phyloP scores from a whole-genome alignment of 768 basidiomycete genomes.

The Wakefieldia striispora region DNA sequence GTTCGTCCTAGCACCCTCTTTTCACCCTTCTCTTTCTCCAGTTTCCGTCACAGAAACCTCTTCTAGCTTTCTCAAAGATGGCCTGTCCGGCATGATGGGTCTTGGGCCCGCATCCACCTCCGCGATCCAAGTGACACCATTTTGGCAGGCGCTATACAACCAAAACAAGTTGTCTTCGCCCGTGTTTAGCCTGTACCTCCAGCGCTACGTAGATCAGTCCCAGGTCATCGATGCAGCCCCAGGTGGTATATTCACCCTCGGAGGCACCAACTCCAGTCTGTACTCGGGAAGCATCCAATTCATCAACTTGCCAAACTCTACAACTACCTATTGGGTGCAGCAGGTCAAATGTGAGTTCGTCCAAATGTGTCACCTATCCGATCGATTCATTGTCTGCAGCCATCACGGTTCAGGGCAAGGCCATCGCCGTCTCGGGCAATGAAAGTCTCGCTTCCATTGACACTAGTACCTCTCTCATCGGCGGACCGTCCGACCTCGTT shows the following conservation, averaged over 20 bases:
- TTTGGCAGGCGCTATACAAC: constrained; percentile 59
- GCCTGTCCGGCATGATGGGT: constrained; percentile 71
- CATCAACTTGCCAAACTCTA: constrained; percentile 42
- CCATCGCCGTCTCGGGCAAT: constrained; percentile 43
- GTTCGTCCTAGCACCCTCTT: background rate
- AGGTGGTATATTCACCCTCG: constrained; percentile 73
- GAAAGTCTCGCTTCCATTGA: constrained; percentile 73
- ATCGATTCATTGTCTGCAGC: constrained; percentile 34
- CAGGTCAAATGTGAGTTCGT: constrained; percentile 44
- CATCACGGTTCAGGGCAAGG: constrained; percentile 57
- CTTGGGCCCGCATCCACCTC: constrained; percentile 68
- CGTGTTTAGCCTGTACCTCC: constrained; percentile 66
- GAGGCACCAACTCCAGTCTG: constrained; percentile 57
- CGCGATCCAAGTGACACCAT: constrained; percentile 52
- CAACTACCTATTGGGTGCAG: constrained; percentile 60
- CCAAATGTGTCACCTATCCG: background rate
- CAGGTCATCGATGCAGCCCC: constrained; percentile 38
- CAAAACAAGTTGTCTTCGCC: constrained; percentile 43
- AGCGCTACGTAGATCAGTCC: constrained; percentile 42
- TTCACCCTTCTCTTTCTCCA: constrained; percentile 28
- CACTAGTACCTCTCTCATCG: constrained; percentile 93
- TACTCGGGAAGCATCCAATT: constrained; percentile 76
- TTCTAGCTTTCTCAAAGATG: constrained; percentile 42
- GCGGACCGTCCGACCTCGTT: constrained; percentile 68
- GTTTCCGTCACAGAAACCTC: constrained; percentile 60